Percentiles rank a stretch among this genome's conserved stretches.
Conservation (phyloP, 1,284 basidiomycete genomes). For the Caloboletus firmus region DNA sequence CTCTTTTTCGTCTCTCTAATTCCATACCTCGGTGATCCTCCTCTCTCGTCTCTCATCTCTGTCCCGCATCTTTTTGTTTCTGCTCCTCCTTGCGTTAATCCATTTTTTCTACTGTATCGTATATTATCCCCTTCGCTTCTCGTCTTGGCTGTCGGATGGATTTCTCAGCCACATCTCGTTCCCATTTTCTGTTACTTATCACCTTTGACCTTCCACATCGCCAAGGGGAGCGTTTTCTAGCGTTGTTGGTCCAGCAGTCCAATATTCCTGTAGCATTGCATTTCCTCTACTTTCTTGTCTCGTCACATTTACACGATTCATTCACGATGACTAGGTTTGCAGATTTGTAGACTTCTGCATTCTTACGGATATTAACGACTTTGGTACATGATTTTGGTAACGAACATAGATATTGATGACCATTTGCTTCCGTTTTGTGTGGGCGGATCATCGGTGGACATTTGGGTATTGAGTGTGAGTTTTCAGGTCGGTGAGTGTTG, state of each 20-base stretch:
- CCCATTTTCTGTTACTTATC: slow-evolving; percentile 35
- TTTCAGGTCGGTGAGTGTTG: slow-evolving; percentile 1
- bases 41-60: slow-evolving; percentile 9
- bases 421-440: slow-evolving; percentile 5
- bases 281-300: slow-evolving; percentile 24
- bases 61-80: slow-evolving; percentile 15
- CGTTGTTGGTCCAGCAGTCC: slow-evolving; percentile 33
- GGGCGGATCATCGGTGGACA: slow-evolving; percentile 16
- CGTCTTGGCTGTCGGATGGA: slow-evolving; percentile 32
- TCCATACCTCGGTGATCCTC: slow-evolving; percentile 11
- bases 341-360: slow-evolving; percentile 36
- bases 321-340: slow-evolving; percentile 19
- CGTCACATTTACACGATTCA: slow-evolving; percentile 13
- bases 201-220: slow-evolving; percentile 28
- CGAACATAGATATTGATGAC: slow-evolving; percentile 25
- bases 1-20: slow-evolving; percentile 11
- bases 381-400: slow-evolving; percentile 26
- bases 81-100: slow-evolving; percentile 33
- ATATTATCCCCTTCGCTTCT: slow-evolving; percentile 32
- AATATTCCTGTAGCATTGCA: slow-evolving; percentile 35
- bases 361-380: slow-evolving; percentile 18
- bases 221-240: slow-evolving; percentile 30
- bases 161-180: slow-evolving; percentile 31
- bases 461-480: neutral
- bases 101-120: slow-evolving; percentile 33